Evolutionary conservation across 345 rosid species (phyloP).

Genomic region (Anacardium occidentale): DNA sequence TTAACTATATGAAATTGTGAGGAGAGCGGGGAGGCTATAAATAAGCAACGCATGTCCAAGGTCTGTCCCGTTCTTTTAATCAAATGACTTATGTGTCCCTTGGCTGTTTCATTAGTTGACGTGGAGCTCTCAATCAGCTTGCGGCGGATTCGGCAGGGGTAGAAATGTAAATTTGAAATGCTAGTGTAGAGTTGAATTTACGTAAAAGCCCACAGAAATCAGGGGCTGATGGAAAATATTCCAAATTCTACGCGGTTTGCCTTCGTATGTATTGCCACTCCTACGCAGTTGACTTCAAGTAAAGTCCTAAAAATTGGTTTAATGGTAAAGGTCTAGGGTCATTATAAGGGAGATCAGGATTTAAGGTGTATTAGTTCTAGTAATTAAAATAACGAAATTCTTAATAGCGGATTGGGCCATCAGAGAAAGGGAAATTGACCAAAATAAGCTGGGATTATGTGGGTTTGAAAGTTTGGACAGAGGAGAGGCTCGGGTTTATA

Average conservation of each 20-base stretch:
- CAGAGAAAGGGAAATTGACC: too few relatives aligned
- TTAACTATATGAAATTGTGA: background rate
- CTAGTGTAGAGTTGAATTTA: background rate
- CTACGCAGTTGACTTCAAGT: background rate
- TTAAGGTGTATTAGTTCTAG: too few relatives aligned
- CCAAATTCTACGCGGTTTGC: conserved; percentile 5
- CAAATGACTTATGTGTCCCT: background rate
- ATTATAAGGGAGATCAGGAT: too few relatives aligned
- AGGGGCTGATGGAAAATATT: too few relatives aligned
- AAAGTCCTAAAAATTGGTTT: too few relatives aligned
- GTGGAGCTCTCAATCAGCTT: background rate
- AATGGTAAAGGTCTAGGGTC: too few relatives aligned
- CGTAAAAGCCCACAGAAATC: background rate
- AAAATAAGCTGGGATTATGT: too few relatives aligned
- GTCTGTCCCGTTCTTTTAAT: conserved; percentile 7
- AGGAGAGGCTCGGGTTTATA: too few relatives aligned
- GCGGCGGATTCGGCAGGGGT: background rate
- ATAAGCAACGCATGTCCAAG: conserved; percentile 17
- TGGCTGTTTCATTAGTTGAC: background rate
- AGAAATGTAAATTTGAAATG: background rate
- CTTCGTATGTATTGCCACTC: background rate
- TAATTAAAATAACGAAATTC: too few relatives aligned
- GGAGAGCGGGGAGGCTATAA: conserved; percentile 18
- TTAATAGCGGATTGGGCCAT: too few relatives aligned
- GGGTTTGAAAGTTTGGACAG: too few relatives aligned